Base-by-base conservation (phyloP, 2,329 filamentous ascomycete genomes). In the Colletotrichum destructivum region DNA sequence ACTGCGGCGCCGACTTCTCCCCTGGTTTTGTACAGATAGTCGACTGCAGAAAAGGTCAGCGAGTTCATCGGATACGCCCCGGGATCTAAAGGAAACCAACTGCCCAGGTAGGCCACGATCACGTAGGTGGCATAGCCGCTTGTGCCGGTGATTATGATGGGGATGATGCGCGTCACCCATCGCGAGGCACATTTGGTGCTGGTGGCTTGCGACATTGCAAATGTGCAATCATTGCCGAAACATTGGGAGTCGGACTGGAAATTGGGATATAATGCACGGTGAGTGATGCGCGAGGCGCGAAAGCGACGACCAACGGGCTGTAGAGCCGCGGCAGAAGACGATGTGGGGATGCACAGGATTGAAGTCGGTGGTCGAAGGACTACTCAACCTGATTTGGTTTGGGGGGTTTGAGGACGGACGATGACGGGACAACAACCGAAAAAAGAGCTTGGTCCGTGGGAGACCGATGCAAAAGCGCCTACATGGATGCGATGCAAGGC, bases 101-200 rank as follows among this genome's bases (percentile, higher is more conserved):
- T 84, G 79, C 92, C 93, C 73, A 95, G 82, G 56, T 87, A 87
- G 73, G 88, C 90, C 60, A 93, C 89, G 60, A 95, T 81, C 16
- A 91, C 90, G 82, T 93, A 98, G 44, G 90, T 92, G 23, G 89
- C 89, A 81, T 94, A 94, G 47, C 86, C 90, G 72, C 94, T 87
- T 47, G 89, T 85, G 40, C 87, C 91, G 44, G 90, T 81, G 51
- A 97, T 88, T 62, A 96, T 79, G 49, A 91, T 75, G 4, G 95
- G 95, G 68, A 97, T 90, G 67, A 92, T 81, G 70, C 92, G 87
- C 62, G 91, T 89, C 59, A 88, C 86, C 81, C 87, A 89, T 76
- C 88, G 82, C 80, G 90, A 90, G 61, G 85, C 82, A 74, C 84
- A 82, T 75, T 77, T 79, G 12, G 79, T 81, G 75, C 81, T 82